phyloP scores from a whole-genome alignment of 1,139 yeast species.

The Diutina siamensis region DNA sequence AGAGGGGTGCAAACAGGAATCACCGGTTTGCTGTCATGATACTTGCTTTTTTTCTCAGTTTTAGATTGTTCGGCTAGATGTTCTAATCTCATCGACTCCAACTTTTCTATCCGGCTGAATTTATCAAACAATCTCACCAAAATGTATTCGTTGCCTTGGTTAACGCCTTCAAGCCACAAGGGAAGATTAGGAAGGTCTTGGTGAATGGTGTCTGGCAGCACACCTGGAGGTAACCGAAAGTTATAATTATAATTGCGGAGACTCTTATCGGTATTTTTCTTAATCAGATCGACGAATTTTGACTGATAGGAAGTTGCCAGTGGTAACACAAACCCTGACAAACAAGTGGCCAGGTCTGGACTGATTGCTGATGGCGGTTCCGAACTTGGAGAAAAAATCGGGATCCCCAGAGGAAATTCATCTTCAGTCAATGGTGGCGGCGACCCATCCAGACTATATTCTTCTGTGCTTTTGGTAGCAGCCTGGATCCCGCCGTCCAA shows the following conservation, averaged over 20 bases:
- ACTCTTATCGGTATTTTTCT: neutral
- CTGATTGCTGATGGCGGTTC: neutral
- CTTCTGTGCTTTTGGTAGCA: neutral
- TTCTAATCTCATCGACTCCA: neutral
- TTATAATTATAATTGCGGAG: neutral
- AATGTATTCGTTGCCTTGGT: neutral
- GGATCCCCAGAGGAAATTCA: no score
- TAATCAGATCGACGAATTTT: neutral
- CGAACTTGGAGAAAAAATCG: neutral
- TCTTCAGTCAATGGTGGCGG: neutral
- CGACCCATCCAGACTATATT: neutral
- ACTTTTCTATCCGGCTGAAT: neutral
- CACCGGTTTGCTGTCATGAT: neutral
- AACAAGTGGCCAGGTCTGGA: neutral
- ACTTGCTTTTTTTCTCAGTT: neutral
- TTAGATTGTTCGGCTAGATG: neutral
- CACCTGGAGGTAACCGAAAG: neutral
- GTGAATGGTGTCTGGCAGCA: neutral
- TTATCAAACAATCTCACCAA: neutral
- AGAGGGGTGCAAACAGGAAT: constrained; percentile 19
- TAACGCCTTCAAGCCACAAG: neutral
- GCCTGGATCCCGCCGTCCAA: neutral
- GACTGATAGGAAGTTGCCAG: neutral
- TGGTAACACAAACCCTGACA: constrained; percentile 3
- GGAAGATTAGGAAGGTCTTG: neutral